phyloP scores from a whole-genome alignment of 148 eudicot species.

The Fagopyrum esculentum region DNA sequence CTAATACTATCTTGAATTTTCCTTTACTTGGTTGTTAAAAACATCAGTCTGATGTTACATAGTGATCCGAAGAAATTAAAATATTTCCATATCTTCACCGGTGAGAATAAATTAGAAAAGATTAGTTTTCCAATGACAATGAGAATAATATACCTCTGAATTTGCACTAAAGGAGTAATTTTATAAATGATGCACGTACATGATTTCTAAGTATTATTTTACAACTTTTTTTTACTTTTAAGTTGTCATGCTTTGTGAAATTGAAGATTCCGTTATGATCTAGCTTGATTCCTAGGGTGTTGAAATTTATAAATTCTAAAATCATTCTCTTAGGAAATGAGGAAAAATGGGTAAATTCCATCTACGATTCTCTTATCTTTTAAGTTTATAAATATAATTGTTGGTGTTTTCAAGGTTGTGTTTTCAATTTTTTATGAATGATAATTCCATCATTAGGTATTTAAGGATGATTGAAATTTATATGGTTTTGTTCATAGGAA shows the following conservation, averaged over 20 bases:
- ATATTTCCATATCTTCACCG: neutral
- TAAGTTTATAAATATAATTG: too few species aligned
- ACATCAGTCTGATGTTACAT: neutral
- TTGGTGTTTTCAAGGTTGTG: too few species aligned
- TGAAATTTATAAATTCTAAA: neutral
- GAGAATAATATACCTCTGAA: neutral
- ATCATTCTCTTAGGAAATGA: neutral
- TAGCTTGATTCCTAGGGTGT: neutral
- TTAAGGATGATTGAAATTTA: neutral
- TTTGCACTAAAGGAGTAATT: neutral
- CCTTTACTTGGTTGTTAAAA: neutral
- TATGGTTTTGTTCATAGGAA: constrained; percentile 41
- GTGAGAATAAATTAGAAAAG: neutral
- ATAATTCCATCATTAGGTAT: neutral
- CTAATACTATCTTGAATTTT: neutral
- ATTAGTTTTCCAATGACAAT: neutral
- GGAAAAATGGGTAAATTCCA: neutral
- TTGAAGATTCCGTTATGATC: neutral
- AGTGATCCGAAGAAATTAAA: neutral
- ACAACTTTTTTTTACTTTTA: neutral
- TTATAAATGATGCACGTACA: neutral
- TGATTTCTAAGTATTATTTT: neutral
- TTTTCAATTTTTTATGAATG: neutral
- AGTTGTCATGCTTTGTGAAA: neutral
- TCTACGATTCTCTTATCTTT: neutral